Conservation (phyloP, 345 rosid species). For the Physaria fendleri region DNA sequence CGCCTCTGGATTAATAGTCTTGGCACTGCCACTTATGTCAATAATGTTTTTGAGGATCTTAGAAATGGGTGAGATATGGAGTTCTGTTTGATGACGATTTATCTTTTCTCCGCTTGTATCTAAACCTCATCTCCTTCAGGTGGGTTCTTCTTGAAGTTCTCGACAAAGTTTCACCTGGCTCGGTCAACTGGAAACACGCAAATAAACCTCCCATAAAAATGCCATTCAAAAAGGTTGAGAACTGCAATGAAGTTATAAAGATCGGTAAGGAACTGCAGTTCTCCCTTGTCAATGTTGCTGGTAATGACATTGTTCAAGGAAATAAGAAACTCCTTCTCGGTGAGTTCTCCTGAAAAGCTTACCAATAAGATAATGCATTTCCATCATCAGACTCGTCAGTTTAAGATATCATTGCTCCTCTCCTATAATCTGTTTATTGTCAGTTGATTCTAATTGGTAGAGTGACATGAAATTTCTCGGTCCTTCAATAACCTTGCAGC, state of each 20-base stretch:
- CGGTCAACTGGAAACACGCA: slow-evolving; percentile 35
- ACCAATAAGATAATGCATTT: neutral
- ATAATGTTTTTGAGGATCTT: slow-evolving; percentile 87
- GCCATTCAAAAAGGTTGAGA: slow-evolving; percentile 36
- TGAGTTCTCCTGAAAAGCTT: slow-evolving; percentile 11
- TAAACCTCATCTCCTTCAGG: slow-evolving; percentile 35
- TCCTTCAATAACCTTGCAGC: slow-evolving; percentile 42
- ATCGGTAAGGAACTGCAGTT: slow-evolving; percentile 38
- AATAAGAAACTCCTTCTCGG: slow-evolving; percentile 37
- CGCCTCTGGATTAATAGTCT: slow-evolving; percentile 98
- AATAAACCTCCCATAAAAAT: slow-evolving; percentile 35
- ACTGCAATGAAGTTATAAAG: slow-evolving; percentile 35
- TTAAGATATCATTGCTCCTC: neutral
- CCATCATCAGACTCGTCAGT: neutral
- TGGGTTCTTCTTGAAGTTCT: slow-evolving; percentile 68
- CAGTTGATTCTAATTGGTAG: neutral
- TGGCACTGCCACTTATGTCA: slow-evolving; percentile 71
- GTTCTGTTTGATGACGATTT: neutral
- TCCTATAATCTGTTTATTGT: neutral
- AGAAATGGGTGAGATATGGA: slow-evolving; percentile 65
- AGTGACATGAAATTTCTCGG: slow-evolving; percentile 1
- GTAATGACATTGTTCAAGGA: slow-evolving; percentile 58
- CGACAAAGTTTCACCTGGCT: slow-evolving; percentile 34
- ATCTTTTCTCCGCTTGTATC: slow-evolving; percentile 15
- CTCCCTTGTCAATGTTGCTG: slow-evolving; percentile 97